Percentiles rank a stretch among this genome's conserved stretches.
These are phyloP conservation scores for Vanilla planifolia DNA, from an alignment of 106 monocot species.

Conservation along the genomic window DNA sequence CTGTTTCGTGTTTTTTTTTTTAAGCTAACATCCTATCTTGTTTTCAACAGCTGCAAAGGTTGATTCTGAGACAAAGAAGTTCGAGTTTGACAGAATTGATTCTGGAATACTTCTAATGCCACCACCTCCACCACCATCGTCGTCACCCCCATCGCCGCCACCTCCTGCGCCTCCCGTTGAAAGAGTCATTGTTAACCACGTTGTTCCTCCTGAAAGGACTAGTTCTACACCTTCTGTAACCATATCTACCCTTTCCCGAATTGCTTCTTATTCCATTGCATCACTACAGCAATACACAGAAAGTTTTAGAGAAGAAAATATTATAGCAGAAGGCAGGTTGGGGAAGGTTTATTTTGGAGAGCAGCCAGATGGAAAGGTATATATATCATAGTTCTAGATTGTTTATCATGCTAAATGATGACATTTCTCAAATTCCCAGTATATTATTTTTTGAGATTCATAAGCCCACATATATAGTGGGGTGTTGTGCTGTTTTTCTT, in stretches of 20 bases:
- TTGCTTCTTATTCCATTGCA: conserved; percentile 71
- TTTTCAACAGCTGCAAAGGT: conserved; percentile 16
- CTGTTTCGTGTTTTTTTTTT: too few species aligned
- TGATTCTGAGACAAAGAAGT: conserved; percentile 27
- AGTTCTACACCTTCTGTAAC: conserved; percentile 15
- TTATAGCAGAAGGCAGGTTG: conserved; percentile 64
- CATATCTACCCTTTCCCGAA: conserved; percentile 33
- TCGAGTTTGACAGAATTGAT: conserved; percentile 22
- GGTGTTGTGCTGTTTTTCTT: not conserved
- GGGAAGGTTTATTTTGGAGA: conserved; percentile 79
- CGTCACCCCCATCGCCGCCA: conserved; percentile 2
- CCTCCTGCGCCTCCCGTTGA: conserved; percentile 31
- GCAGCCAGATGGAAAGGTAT: conserved; percentile 83
- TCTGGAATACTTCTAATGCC: conserved; percentile 27
- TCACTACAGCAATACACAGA: conserved; percentile 91
- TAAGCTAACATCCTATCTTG: conserved; percentile 1
- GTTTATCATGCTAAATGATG: not conserved
- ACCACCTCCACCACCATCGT: conserved; percentile 18
- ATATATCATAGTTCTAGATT: not conserved
- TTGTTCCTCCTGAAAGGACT: conserved; percentile 24
- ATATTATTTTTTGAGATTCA: not conserved
- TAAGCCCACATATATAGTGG: not conserved
- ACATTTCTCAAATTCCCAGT: not conserved
- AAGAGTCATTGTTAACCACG: conserved; percentile 37
- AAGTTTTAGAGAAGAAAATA: conserved; percentile 85